phyloP scores from a whole-genome alignment of 2,329 filamentous ascomycete genomes.

The Arthrobotrys megalospora region DNA sequence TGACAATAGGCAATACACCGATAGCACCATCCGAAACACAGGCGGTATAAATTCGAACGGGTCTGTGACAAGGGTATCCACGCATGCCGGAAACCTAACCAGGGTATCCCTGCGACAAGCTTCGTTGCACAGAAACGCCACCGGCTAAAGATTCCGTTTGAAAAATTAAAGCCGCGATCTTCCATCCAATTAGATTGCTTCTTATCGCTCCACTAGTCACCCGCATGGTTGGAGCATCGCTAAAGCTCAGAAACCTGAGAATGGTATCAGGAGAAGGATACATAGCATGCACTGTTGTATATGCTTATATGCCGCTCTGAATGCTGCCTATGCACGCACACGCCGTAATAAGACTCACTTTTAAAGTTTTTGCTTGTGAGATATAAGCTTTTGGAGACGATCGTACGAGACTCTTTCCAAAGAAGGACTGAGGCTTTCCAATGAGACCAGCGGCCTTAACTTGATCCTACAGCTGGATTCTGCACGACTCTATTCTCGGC shows the following conservation, averaged over 20 bases:
- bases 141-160: slow-evolving; percentile 10
- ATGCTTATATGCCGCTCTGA: neutral
- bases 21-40: neutral
- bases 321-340: no score
- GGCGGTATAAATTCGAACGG: no score
- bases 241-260: neutral
- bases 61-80: no score
- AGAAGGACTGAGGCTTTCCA: no score
- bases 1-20: neutral
- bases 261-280: neutral
- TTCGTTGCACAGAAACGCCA: neutral
- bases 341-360: no score
- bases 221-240: neutral
- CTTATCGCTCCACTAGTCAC: neutral
- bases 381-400: no score
- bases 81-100: no score
- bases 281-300: neutral
- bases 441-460: no score
- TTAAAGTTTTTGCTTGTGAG: no score
- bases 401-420: no score
- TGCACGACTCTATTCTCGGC: no score
- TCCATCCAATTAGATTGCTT: neutral
- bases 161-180: neutral
- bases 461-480: no score
- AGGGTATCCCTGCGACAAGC: neutral